These are phyloP conservation scores for Avena insularis DNA, from an alignment of 176 grass and related monocot species.

Conservation along the genomic window DNA sequence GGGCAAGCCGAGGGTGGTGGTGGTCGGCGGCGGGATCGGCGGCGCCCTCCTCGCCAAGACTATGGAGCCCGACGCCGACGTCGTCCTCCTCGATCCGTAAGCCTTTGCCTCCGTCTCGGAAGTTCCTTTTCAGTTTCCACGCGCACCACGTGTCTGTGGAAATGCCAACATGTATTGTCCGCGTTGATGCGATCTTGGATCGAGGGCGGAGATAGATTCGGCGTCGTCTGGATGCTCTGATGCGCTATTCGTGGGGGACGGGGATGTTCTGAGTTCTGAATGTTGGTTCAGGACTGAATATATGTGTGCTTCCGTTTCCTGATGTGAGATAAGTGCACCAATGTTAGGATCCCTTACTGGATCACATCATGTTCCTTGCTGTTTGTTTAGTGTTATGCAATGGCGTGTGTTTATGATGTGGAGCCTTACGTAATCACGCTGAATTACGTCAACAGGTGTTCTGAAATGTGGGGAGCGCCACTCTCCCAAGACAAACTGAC, in stretches of 20 bases:
- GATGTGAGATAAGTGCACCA: background rate
- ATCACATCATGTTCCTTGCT: background rate
- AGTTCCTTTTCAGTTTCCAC: background rate
- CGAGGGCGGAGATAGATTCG: background rate
- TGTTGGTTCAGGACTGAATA: background rate
- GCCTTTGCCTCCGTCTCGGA: background rate
- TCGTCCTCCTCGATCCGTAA: conserved; percentile 78
- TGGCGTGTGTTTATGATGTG: background rate
- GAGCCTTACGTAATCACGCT: background rate
- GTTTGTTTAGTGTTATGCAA: background rate
- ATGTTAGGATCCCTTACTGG: background rate
- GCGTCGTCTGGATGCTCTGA: background rate
- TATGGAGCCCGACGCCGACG: conserved; percentile 63
- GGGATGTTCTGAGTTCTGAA: background rate
- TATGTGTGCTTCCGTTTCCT: background rate
- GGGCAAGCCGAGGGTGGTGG: conserved; percentile 58
- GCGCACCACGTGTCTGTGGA: background rate
- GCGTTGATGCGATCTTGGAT: background rate
- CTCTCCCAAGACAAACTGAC: background rate
- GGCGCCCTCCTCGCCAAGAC: conserved; percentile 72
- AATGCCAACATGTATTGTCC: background rate
- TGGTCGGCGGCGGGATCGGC: conserved; percentile 73
- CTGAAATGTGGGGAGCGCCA: background rate
- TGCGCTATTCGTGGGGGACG: background rate
- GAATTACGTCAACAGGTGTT: background rate